These are phyloP conservation scores for Monotropa hypopitys DNA, from an alignment of 179 eudicot species.

Conservation along the genomic window DNA sequence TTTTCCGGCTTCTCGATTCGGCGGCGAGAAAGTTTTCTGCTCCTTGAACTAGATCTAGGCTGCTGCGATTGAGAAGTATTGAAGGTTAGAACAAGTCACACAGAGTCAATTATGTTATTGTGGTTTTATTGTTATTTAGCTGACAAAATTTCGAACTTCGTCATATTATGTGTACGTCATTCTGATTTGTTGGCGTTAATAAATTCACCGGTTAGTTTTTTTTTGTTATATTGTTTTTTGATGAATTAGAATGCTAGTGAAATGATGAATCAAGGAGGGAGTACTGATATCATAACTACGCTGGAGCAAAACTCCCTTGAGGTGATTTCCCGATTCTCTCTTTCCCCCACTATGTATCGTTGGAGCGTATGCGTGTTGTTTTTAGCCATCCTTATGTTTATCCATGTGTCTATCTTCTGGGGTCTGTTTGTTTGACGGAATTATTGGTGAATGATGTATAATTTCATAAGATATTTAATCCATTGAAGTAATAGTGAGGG, in stretches of 20 bases:
- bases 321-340: slow-evolving; percentile 18
- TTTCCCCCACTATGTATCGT: background rate
- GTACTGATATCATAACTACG: slow-evolving; percentile 23
- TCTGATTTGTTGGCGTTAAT: background rate
- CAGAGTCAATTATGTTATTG: background rate
- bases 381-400: background rate
- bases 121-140: background rate
- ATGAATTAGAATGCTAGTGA: slow-evolving; percentile 20
- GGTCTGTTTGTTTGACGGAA: too few relatives aligned
- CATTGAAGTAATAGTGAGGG: too few relatives aligned
- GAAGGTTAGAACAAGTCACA: slow-evolving; percentile 2
- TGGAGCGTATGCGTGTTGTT: background rate
- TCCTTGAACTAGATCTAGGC: background rate
- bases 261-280: slow-evolving; percentile 49
- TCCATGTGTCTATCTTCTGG: background rate
- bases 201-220: background rate
- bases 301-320: slow-evolving; percentile 30
- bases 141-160: background rate
- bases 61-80: background rate
- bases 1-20: background rate
- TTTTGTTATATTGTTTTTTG: background rate
- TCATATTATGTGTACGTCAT: background rate
- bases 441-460: too few relatives aligned
- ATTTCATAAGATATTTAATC: too few relatives aligned
- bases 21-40: background rate